Base-by-base conservation (phyloP, 2,329 filamentous ascomycete genomes). In the Ophiosphaerella herpotricha region DNA sequence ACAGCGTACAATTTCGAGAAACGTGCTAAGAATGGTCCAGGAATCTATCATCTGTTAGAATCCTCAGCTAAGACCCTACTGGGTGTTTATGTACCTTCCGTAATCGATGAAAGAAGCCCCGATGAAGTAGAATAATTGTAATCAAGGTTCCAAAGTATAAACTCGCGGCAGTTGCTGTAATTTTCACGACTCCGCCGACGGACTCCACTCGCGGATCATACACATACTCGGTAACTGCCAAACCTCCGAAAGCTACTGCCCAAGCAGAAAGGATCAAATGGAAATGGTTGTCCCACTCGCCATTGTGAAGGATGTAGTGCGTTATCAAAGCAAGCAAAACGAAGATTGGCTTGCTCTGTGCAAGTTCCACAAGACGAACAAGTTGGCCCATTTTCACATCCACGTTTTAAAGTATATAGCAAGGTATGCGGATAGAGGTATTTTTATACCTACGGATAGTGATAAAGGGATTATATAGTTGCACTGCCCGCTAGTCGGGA, bases 41-140 rank as follows among this genome's bases (percentile, higher is more conserved):
- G 67, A 34, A 77, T 75, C 54, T 66, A 44, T n/a, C 18, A 21
- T 36, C 5, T 24, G 23, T 18, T 5, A 41, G 13, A 3, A 16
- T 4, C 13, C 1, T 42, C 26, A 7, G 2, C 12, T 32, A 18
- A 14, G 18, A 26, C 11, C 8, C 2, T 41, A 5, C 33, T 31
- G 7, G 26, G 11, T 13, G 4, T 39, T 21, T 36, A 41, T 41
- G 5, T 58, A 66, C 66, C 52, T 62, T 66, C 41, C 58, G 64
- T 9, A 77, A 60, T 3, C 70, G 72, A 45, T 77, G 76, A 50
- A 76, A 76, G 46, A 74, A 68, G 2, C 65, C 47, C 13, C 76
- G 67, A 57, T 78, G 75, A n/a, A 73, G 46, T 7, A 66, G 21
- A 14, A 77, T 74, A 50, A 74, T 77, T 7, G 55, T 32, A 7